Evolutionary conservation across 495 filamentous ascomycete genomes (phyloP).

Genomic region (Xanthoparmelia taractica): DNA sequence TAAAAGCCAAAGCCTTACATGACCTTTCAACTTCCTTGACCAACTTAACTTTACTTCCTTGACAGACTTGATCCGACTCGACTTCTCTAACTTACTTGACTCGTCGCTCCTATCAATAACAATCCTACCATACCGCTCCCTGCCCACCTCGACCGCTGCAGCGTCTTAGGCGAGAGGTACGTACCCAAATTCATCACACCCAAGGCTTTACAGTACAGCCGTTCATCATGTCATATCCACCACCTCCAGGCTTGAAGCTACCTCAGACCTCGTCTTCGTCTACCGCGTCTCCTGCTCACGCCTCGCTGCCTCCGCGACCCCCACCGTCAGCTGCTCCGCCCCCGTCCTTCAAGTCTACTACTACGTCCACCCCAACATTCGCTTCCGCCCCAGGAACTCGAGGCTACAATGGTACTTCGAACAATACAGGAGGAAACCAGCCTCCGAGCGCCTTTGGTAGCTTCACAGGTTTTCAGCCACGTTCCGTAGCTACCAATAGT

Average conservation of each 20-base stretch:
- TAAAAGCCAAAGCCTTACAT: no score
- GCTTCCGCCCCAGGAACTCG: constrained; percentile 35
- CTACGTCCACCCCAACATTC: constrained; percentile 38
- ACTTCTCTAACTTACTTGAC: not conserved
- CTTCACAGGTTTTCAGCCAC: constrained; percentile 55
- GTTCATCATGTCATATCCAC: constrained; percentile 94
- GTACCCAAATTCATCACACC: constrained; percentile 37
- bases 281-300: constrained; percentile 43
- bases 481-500: constrained; percentile 46
- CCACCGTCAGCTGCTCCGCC: constrained; percentile 55
- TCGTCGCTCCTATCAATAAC: not conserved
- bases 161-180: constrained; percentile 52
- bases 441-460: constrained; percentile 34
- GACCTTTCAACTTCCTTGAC: no score
- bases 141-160: constrained; percentile 28
- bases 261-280: constrained; percentile 28
- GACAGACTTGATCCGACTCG: not conserved
- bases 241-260: constrained; percentile 74
- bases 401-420: constrained; percentile 26
- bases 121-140: not conserved
- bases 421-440: constrained; percentile 27
- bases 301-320: constrained; percentile 77
- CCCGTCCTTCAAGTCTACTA: constrained; percentile 53
- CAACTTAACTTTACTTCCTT: not conserved
- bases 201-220: constrained; percentile 44